A percentile compares a stretch with the other conserved stretches of the same genome.
Conservation (phyloP, 345 rosid genomes). For the Brassica rapa region DNA sequence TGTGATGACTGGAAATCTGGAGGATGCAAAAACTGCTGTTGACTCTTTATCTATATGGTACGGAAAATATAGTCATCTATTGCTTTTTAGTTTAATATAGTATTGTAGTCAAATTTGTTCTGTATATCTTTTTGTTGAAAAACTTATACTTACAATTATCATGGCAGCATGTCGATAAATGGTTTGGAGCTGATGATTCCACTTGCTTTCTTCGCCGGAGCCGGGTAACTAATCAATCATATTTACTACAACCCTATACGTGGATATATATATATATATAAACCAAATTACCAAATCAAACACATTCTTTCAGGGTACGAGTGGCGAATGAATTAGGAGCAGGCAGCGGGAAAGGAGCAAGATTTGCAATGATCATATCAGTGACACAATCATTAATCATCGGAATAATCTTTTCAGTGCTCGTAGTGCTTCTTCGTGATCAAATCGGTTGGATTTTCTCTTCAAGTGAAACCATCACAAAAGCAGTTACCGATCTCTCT, state of each 20-base stretch:
- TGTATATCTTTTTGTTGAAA: neutral
- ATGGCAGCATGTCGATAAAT: constrained; percentile 70
- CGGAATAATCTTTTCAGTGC: constrained; percentile 57
- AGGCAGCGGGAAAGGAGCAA: constrained; percentile 41
- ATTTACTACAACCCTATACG: too few relatives aligned
- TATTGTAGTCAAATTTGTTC: neutral
- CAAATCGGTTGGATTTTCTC: constrained; percentile 61
- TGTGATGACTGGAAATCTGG: constrained; percentile 77
- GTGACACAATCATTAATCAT: constrained; percentile 57
- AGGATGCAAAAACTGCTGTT: constrained; percentile 70
- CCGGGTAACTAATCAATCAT: constrained; percentile 43
- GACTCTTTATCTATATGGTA: constrained; percentile 46
- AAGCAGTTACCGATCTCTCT: constrained; percentile 62
- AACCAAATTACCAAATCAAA: neutral
- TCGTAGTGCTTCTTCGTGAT: constrained; percentile 49
- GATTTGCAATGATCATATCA: constrained; percentile 65
- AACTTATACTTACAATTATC: neutral
- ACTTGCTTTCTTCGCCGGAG: constrained; percentile 69
- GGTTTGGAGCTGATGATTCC: constrained; percentile 89
- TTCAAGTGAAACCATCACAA: constrained; percentile 53
- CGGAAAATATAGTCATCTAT: constrained; percentile 13
- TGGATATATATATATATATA: neutral
- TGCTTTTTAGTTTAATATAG: neutral
- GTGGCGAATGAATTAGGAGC: constrained; percentile 51
- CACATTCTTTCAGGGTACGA: neutral